Evolutionary conservation across 148 eudicot species (phyloP).

Genomic region (Chenopodium berlandieri): DNA sequence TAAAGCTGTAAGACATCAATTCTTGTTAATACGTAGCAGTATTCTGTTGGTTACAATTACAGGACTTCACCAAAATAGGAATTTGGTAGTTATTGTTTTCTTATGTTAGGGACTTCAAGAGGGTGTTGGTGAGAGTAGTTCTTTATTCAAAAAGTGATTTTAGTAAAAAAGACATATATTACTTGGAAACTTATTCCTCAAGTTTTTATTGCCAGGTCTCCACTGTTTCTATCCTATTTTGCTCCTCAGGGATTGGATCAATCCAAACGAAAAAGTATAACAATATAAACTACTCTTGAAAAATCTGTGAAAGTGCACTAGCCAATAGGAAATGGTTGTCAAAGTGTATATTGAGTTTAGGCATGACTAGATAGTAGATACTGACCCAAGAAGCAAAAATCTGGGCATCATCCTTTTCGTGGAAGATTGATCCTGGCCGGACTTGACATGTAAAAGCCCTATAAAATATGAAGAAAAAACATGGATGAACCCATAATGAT

Average conservation of each 20-base stretch:
- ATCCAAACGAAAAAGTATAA: background rate
- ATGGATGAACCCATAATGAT: slow-evolving; percentile 1
- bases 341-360: slow-evolving; percentile 6
- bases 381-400: slow-evolving; percentile 93
- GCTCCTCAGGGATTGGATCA: background rate
- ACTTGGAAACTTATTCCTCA: background rate
- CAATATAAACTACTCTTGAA: background rate
- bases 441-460: slow-evolving; percentile 87
- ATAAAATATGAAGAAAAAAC: slow-evolving; percentile 13
- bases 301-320: background rate
- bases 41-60: background rate
- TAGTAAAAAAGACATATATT: no score
- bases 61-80: background rate
- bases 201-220: background rate
- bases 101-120: background rate
- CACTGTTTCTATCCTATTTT: background rate
- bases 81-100: background rate
- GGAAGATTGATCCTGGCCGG: slow-evolving; percentile 83
- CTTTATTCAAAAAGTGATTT: background rate
- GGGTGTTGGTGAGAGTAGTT: background rate
- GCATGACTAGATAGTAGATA: slow-evolving; percentile 37
- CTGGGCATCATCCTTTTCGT: slow-evolving; percentile 71
- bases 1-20: background rate
- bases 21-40: background rate
- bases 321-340: background rate